These are phyloP conservation scores for Mycena rebaudengoi DNA, from an alignment of 768 basidiomycete species.

Conservation along the genomic window DNA sequence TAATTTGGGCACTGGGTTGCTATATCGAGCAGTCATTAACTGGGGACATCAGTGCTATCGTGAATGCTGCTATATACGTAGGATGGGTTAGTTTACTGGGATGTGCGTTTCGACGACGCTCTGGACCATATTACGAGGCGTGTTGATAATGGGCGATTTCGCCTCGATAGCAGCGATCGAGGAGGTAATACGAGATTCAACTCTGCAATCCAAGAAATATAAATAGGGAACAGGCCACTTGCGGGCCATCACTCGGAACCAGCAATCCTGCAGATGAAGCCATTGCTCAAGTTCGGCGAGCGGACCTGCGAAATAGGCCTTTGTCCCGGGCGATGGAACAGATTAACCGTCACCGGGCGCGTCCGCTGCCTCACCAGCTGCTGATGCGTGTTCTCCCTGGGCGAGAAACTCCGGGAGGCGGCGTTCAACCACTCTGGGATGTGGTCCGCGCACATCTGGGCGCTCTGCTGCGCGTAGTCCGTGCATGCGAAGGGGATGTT, in stretches of 20 bases:
- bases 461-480: slow-evolving; percentile 22
- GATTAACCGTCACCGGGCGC: slow-evolving; percentile 1
- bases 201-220: no score
- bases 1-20: background rate
- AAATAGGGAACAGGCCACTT: no score
- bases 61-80: no score
- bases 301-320: slow-evolving; percentile 7
- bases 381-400: background rate
- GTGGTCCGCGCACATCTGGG: background rate
- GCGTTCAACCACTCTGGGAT: slow-evolving; percentile 9
- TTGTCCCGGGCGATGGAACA: background rate
- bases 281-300: slow-evolving; percentile 5
- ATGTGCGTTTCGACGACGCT: no score
- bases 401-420: background rate
- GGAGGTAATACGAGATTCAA: no score
- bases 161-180: no score
- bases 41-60: no score
- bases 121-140: no score
- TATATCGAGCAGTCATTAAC: no score
- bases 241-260: background rate
- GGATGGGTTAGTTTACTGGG: no score
- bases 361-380: background rate
- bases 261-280: slow-evolving; percentile 1
- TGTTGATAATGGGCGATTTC: no score
- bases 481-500: slow-evolving; percentile 22